These are phyloP conservation scores for Hanseniaspora singularis DNA, from an alignment of 805 yeast species.

Conservation along the genomic window DNA sequence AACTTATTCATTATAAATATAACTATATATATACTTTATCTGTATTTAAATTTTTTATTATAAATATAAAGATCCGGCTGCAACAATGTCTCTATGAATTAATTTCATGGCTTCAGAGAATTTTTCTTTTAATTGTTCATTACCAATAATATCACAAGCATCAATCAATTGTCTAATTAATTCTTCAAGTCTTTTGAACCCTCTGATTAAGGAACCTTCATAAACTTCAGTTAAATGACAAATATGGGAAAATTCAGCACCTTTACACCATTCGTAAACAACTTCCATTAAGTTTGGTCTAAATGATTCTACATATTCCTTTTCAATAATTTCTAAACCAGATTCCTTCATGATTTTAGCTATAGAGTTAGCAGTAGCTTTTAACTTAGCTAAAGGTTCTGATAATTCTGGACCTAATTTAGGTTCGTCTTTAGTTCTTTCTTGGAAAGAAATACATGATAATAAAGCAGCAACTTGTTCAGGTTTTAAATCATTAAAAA, in stretches of 20 bases:
- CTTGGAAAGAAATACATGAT: conserved; percentile 95
- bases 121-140: conserved; percentile 69
- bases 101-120: conserved; percentile 77
- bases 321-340: conserved; percentile 79
- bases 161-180: conserved; percentile 76
- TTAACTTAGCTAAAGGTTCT: conserved; percentile 82
- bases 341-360: conserved; percentile 85
- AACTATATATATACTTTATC: background rate
- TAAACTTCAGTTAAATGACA: conserved; percentile 98
- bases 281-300: conserved; percentile 94
- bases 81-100: conserved; percentile 90
- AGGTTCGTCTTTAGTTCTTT: conserved; percentile 79
- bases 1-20: too few species aligned
- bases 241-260: conserved; percentile 89
- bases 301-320: conserved; percentile 84
- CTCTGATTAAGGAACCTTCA: conserved; percentile 90
- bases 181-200: conserved; percentile 90
- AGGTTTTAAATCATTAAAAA: conserved; percentile 73
- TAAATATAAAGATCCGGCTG: conserved; percentile 86
- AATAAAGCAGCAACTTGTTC: conserved; percentile 86
- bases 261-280: conserved; percentile 91
- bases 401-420: conserved; percentile 76
- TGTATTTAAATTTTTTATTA: conserved; percentile 15
- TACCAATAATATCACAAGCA: conserved; percentile 93
- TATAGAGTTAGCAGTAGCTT: conserved; percentile 80